Evolutionary conservation across 192 early-diverging fungal genomes (phyloP), one percentile per base, ranked within the genome.

Genomic region (Coemansia sp.): DNA sequence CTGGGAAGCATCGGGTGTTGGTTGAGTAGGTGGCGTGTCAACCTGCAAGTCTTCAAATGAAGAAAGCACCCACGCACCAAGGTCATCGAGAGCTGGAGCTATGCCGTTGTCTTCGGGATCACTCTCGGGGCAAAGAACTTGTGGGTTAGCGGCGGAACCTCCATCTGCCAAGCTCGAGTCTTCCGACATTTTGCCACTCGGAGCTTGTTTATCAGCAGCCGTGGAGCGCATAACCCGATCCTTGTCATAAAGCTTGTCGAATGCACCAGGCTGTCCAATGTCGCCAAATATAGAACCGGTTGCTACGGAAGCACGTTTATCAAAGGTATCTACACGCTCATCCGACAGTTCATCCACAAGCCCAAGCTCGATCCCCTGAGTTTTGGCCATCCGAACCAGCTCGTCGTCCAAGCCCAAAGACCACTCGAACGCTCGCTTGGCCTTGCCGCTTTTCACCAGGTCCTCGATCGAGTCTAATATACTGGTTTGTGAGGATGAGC

Each of bases 221-320:
- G 21, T 26, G 25, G 48, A 51, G 26, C 15, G 21, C 23, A 51
- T 26, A 23, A 15, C 23, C 2, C 7, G n/a, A 34, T 53, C 48
- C 10, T 81, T 70, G 37, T 72, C 78, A 29, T 69, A 81, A 7
- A 81, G 72, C 66, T 59, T 81, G 60, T 53, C 70, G 55, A 75
- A 72, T 20, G 43, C n/a, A 16, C 78, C 73, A 0, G 78, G 78
- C 56, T 63, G 63, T 20, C 78, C 78, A 63, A 81, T 75, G 26
- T 75, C 59, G 7, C 70, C 70, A 60, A 81, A 81, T 28, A 64
- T 48, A n/a, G 70, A 67, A 1, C 20, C 56, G 6, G 34, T 34
- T 30, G 30, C n/a, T 34, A 15, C 18, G 30, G 29, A 30, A 18
- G 16, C 13, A 26, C 55, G 30, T 7, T 18, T 34, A 18, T 30